A percentile compares a stretch with the other conserved stretches of the same genome.
Conservation (phyloP, 768 basidiomycete species). For the Royoungia palumana region DNA sequence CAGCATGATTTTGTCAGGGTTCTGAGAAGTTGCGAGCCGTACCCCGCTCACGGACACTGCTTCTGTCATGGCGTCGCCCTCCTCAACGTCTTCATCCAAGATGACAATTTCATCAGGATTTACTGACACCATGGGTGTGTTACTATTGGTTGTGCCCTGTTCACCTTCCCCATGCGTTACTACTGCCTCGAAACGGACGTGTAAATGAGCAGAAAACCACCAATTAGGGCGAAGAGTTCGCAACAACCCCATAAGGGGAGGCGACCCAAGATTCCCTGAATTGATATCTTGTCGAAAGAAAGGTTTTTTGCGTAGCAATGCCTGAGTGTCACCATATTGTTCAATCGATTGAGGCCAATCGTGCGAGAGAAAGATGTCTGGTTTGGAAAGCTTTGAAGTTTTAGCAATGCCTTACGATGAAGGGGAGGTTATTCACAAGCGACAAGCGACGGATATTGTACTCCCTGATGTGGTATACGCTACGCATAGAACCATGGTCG, state of each 20-base stretch:
- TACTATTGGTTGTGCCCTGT: background rate
- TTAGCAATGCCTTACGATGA: background rate
- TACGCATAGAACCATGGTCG: slow-evolving; percentile 64
- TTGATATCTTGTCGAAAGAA: slow-evolving; percentile 72
- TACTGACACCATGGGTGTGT: background rate
- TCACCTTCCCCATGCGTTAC: slow-evolving; percentile 42
- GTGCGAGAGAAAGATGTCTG: slow-evolving; percentile 86
- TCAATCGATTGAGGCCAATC: slow-evolving; percentile 94
- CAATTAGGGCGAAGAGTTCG: slow-evolving; percentile 68
- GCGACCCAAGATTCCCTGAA: slow-evolving; percentile 73
- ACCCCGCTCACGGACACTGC: slow-evolving; percentile 32
- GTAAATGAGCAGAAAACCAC: slow-evolving; percentile 95
- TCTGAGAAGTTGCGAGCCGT: slow-evolving; percentile 29
- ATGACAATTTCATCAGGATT: slow-evolving; percentile 43
- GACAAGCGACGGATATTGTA: slow-evolving; percentile 79
- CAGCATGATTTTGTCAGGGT: slow-evolving; percentile 52
- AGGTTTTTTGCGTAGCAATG: slow-evolving; percentile 70
- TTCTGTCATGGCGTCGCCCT: slow-evolving; percentile 3
- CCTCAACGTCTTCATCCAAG: slow-evolving; percentile 33
- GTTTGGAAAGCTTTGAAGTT: slow-evolving; percentile 48
- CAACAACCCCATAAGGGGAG: slow-evolving; percentile 78
- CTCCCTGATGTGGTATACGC: slow-evolving; percentile 88
- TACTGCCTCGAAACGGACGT: slow-evolving; percentile 78
- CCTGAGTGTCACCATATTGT: slow-evolving; percentile 65
- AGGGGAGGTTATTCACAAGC: slow-evolving; percentile 43